Percentiles rank a stretch among this genome's conserved stretches.
Conservation (phyloP, 2,329 filamentous ascomycete genomes). For the Pezicula carpinea region DNA sequence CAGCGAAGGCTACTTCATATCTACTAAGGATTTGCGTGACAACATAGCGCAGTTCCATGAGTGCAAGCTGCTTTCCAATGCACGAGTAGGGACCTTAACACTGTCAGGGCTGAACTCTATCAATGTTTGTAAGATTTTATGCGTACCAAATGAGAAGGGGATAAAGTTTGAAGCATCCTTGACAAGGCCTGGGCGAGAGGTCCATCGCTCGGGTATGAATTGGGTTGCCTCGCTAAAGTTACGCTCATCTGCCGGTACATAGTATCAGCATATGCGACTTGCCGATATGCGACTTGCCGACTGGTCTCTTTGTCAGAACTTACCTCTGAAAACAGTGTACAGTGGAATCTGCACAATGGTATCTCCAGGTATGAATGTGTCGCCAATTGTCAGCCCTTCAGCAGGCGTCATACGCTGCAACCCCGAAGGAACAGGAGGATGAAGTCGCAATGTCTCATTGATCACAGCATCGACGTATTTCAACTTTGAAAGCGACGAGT, state of each 20-base stretch:
- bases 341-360: constrained; percentile 2
- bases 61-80: constrained; percentile 16
- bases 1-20: constrained; percentile 15
- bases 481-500: constrained; percentile 1
- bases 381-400: constrained; percentile 29
- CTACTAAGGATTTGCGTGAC: constrained; percentile 10
- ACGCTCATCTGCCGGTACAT: constrained; percentile 2
- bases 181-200: constrained; percentile 16
- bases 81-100: constrained; percentile 11
- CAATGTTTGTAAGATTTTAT: constrained; percentile 1
- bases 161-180: constrained; percentile 20
- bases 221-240: constrained; percentile 7
- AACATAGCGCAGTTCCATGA: constrained; percentile 16
- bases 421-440: constrained; percentile 31
- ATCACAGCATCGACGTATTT: constrained; percentile 32
- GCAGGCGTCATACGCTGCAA: constrained; percentile 32
- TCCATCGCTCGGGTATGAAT: constrained; percentile 20
- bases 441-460: constrained; percentile 34
- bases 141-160: constrained; percentile 27
- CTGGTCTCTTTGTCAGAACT: constrained; percentile 7
- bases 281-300: no score
- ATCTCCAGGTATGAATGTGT: constrained; percentile 15
- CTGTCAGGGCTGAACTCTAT: background rate
- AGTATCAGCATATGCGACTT: no score
- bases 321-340: constrained; percentile 15